Evolutionary conservation across 108 stramenopile genomes (phyloP).

Genomic region (Seminavis robusta): DNA sequence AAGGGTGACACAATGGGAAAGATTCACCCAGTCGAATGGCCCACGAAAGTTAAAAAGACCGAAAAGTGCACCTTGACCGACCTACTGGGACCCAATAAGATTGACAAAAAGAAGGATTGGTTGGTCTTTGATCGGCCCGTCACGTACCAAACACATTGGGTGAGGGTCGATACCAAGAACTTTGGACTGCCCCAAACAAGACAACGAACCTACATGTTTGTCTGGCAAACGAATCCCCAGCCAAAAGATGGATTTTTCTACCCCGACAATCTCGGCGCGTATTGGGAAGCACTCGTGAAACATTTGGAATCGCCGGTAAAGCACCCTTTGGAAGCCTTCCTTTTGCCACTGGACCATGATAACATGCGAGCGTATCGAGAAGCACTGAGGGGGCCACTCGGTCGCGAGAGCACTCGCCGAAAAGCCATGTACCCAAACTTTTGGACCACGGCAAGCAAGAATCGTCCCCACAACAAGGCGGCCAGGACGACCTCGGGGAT

Average conservation of each 20-base stretch:
- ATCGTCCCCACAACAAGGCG: conserved; percentile 47
- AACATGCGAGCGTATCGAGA: conserved; percentile 70
- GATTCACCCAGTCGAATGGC: conserved; percentile 25
- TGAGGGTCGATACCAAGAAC: conserved; percentile 68
- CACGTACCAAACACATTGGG: conserved; percentile 52
- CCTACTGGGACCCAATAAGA: conserved; percentile 43
- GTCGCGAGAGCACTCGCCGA: conserved; percentile 38
- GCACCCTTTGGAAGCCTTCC: conserved; percentile 70
- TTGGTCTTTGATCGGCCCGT: conserved; percentile 53
- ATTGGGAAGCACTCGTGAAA: conserved; percentile 55
- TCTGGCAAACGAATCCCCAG: conserved; percentile 38
- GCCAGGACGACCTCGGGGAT: conserved; percentile 41
- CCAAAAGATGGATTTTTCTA: too few relatives aligned
- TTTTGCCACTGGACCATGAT: conserved; percentile 66
- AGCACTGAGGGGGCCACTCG: conserved; percentile 57
- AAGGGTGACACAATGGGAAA: conserved; percentile 12
- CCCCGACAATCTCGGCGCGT: conserved; percentile 74
- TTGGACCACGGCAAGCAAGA: conserved; percentile 39
- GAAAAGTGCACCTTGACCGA: conserved; percentile 45
- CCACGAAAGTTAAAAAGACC: conserved; percentile 16
- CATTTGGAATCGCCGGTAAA: conserved; percentile 57
- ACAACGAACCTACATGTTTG: conserved; percentile 66
- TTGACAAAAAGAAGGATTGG: conserved; percentile 40
- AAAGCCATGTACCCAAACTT: conserved; percentile 51
- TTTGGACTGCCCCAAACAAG: conserved; percentile 83